phyloP scores from a whole-genome alignment of 139 green algal genomes.

The Chlorella sp. region DNA sequence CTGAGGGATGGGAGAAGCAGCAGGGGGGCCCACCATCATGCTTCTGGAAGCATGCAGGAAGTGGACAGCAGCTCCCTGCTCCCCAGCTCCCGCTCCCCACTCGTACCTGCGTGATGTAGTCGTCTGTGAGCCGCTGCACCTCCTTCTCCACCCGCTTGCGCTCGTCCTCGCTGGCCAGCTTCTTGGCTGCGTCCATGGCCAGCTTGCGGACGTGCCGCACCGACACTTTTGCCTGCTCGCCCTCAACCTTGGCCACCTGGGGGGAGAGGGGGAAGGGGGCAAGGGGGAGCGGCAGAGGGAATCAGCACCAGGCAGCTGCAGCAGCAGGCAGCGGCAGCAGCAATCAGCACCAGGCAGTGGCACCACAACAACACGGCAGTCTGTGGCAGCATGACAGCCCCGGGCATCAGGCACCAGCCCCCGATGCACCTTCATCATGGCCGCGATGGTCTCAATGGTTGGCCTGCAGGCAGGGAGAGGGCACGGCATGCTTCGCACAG shows the following conservation, averaged over 20 bases:
- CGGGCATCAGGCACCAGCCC: too few species aligned
- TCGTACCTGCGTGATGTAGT: conserved; percentile 36
- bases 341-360: too few species aligned
- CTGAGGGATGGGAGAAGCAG: not conserved
- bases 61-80: too few species aligned
- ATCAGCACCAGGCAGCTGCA: too few species aligned
- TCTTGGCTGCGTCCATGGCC: conserved; percentile 60
- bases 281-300: too few species aligned
- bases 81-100: not conserved
- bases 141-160: conserved; percentile 52
- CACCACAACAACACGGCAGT: too few species aligned
- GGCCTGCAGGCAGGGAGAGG: conserved; percentile 30
- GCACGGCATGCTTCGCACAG: too few species aligned
- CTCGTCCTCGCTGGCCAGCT: conserved; percentile 39
- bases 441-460: conserved; percentile 53
- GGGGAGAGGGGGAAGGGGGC: too few species aligned
- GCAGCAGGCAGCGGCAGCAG: too few species aligned
- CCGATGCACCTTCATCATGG: conserved; percentile 71
- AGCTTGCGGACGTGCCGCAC: conserved; percentile 68
- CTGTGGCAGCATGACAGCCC: too few species aligned
- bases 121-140: conserved; percentile 68
- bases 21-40: too few species aligned
- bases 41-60: too few species aligned
- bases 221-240: conserved; percentile 67
- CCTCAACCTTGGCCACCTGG: conserved; percentile 51